Percentiles rank a stretch among this genome's conserved stretches.
These are phyloP conservation scores for Physcomitrellopsis africana DNA, from an alignment of 225 moss, liverwort and hornwort genomes.

Conservation along the genomic window DNA sequence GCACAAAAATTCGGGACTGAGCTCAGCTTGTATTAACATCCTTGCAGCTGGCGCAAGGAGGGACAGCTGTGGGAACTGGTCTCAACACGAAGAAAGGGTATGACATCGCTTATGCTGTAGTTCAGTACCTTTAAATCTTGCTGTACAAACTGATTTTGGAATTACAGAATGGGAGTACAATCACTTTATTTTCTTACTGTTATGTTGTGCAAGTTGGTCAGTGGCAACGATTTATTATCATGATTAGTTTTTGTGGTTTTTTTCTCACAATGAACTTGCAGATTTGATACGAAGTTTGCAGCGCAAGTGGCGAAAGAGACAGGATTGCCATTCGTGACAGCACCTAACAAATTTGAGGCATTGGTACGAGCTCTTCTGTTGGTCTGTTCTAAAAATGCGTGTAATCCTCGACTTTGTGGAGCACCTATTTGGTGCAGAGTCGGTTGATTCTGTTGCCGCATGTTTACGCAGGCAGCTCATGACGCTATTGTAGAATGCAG, in stretches of 20 bases:
- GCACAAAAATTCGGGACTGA: constrained; percentile 9
- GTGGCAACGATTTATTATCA: too few species aligned
- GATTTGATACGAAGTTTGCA: constrained; percentile 90
- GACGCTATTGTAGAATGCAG: constrained; percentile 92
- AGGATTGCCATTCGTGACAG: constrained; percentile 76
- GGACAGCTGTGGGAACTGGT: constrained; percentile 98
- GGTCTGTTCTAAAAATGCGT: not conserved
- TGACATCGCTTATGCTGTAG: constrained; percentile 9
- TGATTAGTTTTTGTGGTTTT: too few species aligned
- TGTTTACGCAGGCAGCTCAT: constrained; percentile 73
- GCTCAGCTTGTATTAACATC: constrained; percentile 3
- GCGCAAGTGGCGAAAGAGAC: constrained; percentile 78
- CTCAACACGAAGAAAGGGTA: constrained; percentile 90
- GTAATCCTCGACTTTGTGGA: not conserved
- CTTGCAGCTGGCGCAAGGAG: constrained; percentile 93
- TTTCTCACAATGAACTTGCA: constrained; percentile 22
- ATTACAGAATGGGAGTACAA: not conserved
- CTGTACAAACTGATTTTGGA: not conserved
- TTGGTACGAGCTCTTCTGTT: constrained; percentile 52
- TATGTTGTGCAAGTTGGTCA: too few species aligned
- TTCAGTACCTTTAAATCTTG: constrained; percentile 8
- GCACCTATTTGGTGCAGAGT: constrained; percentile 3
- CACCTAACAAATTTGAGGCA: constrained; percentile 97
- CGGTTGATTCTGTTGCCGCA: constrained; percentile 17
- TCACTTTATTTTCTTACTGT: not conserved